These are phyloP conservation scores for Vitis labrusca DNA, from an alignment of 164 flowering plant species.

Conservation along the genomic window DNA sequence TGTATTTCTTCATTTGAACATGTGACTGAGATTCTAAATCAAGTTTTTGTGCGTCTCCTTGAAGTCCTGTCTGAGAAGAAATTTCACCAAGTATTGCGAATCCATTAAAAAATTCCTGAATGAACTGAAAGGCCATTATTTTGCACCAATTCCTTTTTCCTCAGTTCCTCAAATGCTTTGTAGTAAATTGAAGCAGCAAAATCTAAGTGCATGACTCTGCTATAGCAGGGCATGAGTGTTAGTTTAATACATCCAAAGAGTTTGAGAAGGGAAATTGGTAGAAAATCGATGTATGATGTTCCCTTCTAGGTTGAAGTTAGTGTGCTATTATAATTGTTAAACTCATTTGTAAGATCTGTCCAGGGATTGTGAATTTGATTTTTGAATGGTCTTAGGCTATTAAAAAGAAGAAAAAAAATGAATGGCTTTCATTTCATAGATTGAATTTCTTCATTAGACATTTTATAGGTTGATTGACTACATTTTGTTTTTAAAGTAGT, in stretches of 20 bases:
- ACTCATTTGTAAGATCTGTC: neutral
- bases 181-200: too few relatives aligned
- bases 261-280: neutral
- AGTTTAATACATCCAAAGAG: neutral
- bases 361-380: neutral
- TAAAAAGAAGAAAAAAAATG: too few relatives aligned
- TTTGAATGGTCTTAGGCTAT: too few relatives aligned
- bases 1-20: neutral
- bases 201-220: too few relatives aligned
- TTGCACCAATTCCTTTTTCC: neutral
- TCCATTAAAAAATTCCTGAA: neutral
- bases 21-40: neutral
- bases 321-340: too few relatives aligned
- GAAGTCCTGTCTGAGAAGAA: neutral
- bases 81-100: neutral
- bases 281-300: neutral
- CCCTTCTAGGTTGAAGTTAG: neutral
- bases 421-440: too few relatives aligned
- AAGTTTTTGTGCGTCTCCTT: neutral
- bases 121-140: neutral
- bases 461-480: too few relatives aligned
- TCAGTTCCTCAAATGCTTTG: neutral
- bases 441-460: too few relatives aligned
- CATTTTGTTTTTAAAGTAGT: too few relatives aligned
- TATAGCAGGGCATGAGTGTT: neutral